These are phyloP conservation scores for Kodamaea kakaduensis DNA, from an alignment of 805 yeast species.

Conservation along the genomic window DNA sequence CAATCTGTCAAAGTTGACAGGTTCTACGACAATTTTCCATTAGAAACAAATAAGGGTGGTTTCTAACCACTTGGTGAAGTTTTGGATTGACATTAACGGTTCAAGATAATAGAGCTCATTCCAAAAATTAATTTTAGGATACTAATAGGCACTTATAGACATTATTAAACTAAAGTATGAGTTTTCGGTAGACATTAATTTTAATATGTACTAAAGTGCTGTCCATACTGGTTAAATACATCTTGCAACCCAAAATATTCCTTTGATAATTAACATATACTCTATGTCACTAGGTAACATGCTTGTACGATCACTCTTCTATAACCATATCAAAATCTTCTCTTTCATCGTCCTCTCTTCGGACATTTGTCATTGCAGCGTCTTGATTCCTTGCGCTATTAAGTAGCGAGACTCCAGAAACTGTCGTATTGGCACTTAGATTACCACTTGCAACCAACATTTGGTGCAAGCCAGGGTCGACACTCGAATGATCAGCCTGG, in stretches of 20 bases:
- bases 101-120: too few relatives aligned
- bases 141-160: too few relatives aligned
- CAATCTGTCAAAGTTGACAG: constrained; percentile 75
- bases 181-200: too few relatives aligned
- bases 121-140: too few relatives aligned
- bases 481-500: constrained; percentile 35
- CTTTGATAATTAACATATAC: too few relatives aligned
- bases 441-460: constrained; percentile 16
- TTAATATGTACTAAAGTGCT: too few relatives aligned
- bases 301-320: constrained; percentile 27
- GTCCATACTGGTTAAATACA: too few relatives aligned
- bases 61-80: too few relatives aligned
- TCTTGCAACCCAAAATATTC: too few relatives aligned
- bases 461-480: constrained; percentile 15
- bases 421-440: constrained; percentile 4
- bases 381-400: constrained; percentile 16
- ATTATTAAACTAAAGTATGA: too few relatives aligned
- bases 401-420: constrained; percentile 8
- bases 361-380: constrained; percentile 15
- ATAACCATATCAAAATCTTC: constrained; percentile 44
- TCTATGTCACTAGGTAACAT: too few relatives aligned
- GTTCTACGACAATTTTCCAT: constrained; percentile 3
- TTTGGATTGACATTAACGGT: too few relatives aligned
- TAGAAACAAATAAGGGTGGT: background rate
- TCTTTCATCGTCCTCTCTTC: constrained; percentile 19